A percentile compares a stretch with the other conserved stretches of the same genome.
Evolutionary conservation across 192 early-diverging fungal genomes (phyloP).

Genomic region (Linnemannia schmuckeri): DNA sequence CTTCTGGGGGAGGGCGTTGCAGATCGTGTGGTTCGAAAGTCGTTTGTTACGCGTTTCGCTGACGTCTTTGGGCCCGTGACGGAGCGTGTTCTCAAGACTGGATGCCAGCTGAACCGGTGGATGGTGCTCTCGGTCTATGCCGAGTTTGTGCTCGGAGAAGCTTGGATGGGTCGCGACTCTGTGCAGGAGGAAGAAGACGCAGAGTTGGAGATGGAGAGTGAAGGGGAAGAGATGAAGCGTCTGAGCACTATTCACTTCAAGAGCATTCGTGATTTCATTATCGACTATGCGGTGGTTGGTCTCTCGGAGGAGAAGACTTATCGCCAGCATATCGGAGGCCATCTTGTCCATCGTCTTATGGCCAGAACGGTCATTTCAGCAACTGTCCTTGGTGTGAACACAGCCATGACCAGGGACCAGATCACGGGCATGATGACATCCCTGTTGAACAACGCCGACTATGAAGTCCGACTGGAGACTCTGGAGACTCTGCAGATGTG

Average conservation of each 20-base stretch:
- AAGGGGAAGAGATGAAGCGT: conserved; percentile 47
- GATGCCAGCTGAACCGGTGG: conserved; percentile 62
- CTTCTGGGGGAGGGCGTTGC: conserved; percentile 61
- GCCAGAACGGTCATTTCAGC: conserved; percentile 47
- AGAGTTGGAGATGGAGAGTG: conserved; percentile 40
- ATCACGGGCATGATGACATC: conserved; percentile 35
- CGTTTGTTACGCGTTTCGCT: conserved; percentile 53
- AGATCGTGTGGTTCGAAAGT: conserved; percentile 61
- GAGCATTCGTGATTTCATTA: conserved; percentile 49
- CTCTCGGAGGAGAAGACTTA: conserved; percentile 43
- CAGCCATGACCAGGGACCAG: conserved; percentile 15
- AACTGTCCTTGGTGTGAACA: conserved; percentile 27
- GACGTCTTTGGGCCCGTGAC: conserved; percentile 48
- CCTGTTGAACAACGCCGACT: conserved; percentile 68
- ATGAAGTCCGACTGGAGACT: conserved; percentile 74
- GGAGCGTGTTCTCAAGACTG: conserved; percentile 58
- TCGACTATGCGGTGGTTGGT: conserved; percentile 36
- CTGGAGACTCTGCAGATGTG: conserved; percentile 57
- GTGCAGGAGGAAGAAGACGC: conserved; percentile 19
- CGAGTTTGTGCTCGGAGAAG: conserved; percentile 56
- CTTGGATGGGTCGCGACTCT: conserved; percentile 27
- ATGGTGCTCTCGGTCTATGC: conserved; percentile 65
- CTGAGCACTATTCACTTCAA: conserved; percentile 42
- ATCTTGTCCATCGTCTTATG: conserved; percentile 60
- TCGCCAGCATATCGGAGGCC: conserved; percentile 54